These are phyloP conservation scores for Suhomyces guaymorum DNA, from an alignment of 1,139 yeast species.

Conservation along the genomic window DNA sequence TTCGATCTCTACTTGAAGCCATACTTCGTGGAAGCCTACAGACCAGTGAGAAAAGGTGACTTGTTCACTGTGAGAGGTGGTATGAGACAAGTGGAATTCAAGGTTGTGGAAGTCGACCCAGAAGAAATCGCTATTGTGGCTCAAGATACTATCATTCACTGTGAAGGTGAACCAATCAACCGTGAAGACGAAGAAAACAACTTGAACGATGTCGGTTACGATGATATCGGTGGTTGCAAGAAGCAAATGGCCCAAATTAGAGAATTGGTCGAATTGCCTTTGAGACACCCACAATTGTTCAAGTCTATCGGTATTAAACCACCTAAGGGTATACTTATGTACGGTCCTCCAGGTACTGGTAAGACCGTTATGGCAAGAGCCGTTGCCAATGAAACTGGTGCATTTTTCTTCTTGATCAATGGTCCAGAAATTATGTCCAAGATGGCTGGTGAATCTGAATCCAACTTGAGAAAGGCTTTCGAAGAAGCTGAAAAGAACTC, in stretches of 20 bases:
- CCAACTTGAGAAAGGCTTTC: slow-evolving; percentile 94
- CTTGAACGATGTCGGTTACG: slow-evolving; percentile 96
- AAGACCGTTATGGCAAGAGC: slow-evolving; percentile 99
- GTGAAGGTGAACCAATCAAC: slow-evolving; percentile 98
- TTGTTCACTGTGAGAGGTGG: slow-evolving; percentile 97
- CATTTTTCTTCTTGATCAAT: slow-evolving; percentile 93
- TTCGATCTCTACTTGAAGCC: slow-evolving; percentile 97
- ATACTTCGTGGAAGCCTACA: slow-evolving; percentile 96
- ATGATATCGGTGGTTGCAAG: slow-evolving; percentile 98
- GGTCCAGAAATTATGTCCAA: slow-evolving; percentile 99
- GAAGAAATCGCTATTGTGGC: slow-evolving; percentile 97
- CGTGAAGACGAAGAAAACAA: slow-evolving; percentile 98
- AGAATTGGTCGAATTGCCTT: slow-evolving; percentile 93
- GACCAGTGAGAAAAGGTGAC: slow-evolving; percentile 98
- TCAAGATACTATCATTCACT: slow-evolving; percentile 96
- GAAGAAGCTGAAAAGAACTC: slow-evolving; percentile 98
- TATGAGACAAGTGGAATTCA: slow-evolving; percentile 98
- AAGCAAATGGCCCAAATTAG: slow-evolving; percentile 98
- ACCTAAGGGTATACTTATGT: slow-evolving; percentile 95
- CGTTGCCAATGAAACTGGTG: slow-evolving; percentile 98
- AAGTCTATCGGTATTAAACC: slow-evolving; percentile 97
- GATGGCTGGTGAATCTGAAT: slow-evolving; percentile 99
- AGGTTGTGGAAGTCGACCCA: slow-evolving; percentile 97
- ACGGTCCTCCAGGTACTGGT: slow-evolving; percentile 99
- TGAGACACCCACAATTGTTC: slow-evolving; percentile 96